These are phyloP conservation scores for Pseudoscleropodium purum DNA, from an alignment of 225 moss, liverwort and hornwort species.

Conservation along the genomic window DNA sequence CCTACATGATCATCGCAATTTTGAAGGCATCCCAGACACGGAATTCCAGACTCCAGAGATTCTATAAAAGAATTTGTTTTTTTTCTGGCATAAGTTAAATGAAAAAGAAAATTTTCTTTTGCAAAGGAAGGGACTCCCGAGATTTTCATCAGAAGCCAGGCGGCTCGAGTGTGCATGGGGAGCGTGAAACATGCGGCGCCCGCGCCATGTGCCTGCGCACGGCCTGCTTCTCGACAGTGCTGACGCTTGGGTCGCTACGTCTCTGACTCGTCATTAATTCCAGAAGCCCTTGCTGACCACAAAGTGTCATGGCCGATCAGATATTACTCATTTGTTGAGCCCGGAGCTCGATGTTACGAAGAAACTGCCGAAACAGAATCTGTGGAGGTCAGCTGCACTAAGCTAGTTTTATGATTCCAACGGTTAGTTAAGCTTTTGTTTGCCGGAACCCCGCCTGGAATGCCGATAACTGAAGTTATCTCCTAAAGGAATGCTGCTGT, in stretches of 20 bases:
- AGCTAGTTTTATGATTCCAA: background rate
- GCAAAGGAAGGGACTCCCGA: background rate
- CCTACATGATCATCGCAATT: background rate
- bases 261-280: background rate
- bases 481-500: background rate
- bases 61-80: too few relatives aligned
- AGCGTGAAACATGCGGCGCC: constrained; percentile 9
- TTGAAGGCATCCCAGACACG: background rate
- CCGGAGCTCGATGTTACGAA: background rate
- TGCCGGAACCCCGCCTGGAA: background rate
- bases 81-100: too few relatives aligned
- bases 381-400: background rate
- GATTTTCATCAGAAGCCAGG: background rate
- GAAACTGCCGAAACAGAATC: background rate
- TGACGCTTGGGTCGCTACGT: background rate
- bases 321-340: background rate
- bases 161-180: background rate
- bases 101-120: background rate
- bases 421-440: too few relatives aligned
- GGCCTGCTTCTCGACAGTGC: background rate
- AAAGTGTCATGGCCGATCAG: background rate
- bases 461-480: background rate
- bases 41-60: background rate
- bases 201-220: background rate
- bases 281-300: background rate